Base-by-base conservation (phyloP, 2,329 filamentous ascomycete genomes). In the Fonsecaea nubica region DNA sequence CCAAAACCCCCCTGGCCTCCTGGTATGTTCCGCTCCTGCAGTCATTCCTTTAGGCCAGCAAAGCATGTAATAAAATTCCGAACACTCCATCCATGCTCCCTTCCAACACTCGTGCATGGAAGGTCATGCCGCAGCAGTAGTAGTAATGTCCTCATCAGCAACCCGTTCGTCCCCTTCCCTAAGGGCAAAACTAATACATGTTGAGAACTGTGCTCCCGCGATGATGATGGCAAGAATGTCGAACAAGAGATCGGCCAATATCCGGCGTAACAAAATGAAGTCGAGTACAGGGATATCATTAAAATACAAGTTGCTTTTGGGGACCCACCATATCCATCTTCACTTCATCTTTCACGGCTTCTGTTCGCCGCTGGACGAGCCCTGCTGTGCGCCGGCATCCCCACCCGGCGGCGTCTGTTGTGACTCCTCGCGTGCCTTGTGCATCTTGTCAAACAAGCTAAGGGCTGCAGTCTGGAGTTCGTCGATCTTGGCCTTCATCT, bases 361-460 rank as follows among this genome's bases (percentile, higher is more conserved):
- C 71, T 75, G 74, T 68, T 76, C 75, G 35, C 69, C 72, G 32
- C 68, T 64, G 13, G 52, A 15, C n/a, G 30, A 36, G 30, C 52
- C 58, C 53, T 61, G 45, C 63, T 71, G 68, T 58, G 70, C 52
- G 48, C 70, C 69, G 30, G 66, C 62, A 45, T 76, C 73, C 73
- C 73, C 65, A 64, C 73, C 73, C 76, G 77, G 67, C 75, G 81
- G 80, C 81, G 82, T 77, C 77, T 84, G 80, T 75, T 82, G 79
- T 75, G 80, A 73, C 84, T 93, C 91, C 74, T 83, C 80, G 75
- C 92, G 90, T 74, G 94, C 92, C 87, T 96, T 96, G 91, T 99
- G 94, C 92, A 99, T 97, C 91, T 98, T 97, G 86, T 98, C 95
- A 81, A 99, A 98, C 77, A 98, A 89, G 84, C 92, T 96, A 83